Percentiles rank a stretch among this genome's conserved stretches.
Conservation (phyloP, 202 grass and related monocot genomes). For the Elaeis oleifera region DNA sequence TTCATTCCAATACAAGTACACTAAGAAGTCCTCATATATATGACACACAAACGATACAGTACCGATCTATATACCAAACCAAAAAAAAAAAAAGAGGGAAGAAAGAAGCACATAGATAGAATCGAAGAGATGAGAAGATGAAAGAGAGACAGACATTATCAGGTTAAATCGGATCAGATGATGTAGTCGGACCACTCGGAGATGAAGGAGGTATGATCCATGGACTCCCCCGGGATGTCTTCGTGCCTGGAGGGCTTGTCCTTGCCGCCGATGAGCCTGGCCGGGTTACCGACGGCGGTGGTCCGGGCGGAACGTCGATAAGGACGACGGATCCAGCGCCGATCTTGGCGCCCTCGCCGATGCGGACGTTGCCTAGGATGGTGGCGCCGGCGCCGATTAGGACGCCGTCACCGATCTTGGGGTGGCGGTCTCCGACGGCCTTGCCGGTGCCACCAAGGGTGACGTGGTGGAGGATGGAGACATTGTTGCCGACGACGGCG, state of each 20-base stretch:
- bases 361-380: slow-evolving; percentile 74
- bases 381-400: slow-evolving; percentile 83
- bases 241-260: slow-evolving; percentile 33
- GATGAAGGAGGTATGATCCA: slow-evolving; percentile 93
- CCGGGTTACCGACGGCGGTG: slow-evolving; percentile 79
- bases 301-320: slow-evolving; percentile 56
- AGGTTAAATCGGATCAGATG: slow-evolving; percentile 27
- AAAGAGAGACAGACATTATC: too few relatives aligned
- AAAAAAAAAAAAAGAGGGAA: too few relatives aligned
- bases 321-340: slow-evolving; percentile 77
- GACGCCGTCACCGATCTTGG: slow-evolving; percentile 70
- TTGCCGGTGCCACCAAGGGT: slow-evolving; percentile 87
- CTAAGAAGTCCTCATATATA: too few relatives aligned
- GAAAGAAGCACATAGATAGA: too few relatives aligned
- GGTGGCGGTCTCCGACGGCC: slow-evolving; percentile 75
- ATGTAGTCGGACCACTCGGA: slow-evolving; percentile 79
- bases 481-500: slow-evolving; percentile 74
- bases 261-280: slow-evolving; percentile 55
- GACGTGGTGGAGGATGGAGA: slow-evolving; percentile 92
- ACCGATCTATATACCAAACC: too few relatives aligned
- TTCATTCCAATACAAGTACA: too few relatives aligned
- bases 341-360: slow-evolving; percentile 81
- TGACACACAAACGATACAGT: too few relatives aligned
- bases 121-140: too few relatives aligned
- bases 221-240: slow-evolving; percentile 66